Conservation (phyloP, 1,139 yeast genomes). For the Eremothecium gossypii region DNA sequence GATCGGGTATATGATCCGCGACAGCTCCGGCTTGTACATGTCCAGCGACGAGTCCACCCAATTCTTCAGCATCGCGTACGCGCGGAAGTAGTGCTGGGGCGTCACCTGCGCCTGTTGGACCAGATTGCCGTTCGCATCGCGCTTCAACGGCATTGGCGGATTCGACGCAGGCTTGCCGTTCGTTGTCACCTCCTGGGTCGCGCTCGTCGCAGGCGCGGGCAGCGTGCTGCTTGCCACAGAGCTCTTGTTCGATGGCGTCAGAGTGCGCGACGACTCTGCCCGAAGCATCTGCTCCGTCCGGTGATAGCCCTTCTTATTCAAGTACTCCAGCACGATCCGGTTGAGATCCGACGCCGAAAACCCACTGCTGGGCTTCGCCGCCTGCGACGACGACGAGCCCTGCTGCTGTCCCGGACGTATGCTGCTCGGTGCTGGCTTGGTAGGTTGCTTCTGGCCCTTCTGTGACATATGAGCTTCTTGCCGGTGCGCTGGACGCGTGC, state of each 20-base stretch:
- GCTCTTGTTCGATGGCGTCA: conserved; percentile 41
- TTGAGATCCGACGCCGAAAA: conserved; percentile 74
- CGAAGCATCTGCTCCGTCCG: conserved; percentile 90
- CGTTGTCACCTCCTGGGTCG: conserved; percentile 3
- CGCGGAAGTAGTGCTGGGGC: conserved; percentile 65
- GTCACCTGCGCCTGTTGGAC: conserved; percentile 33
- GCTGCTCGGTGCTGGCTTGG: conserved; percentile 6
- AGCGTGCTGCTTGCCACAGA: conserved; percentile 23
- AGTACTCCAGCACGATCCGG: conserved; percentile 81
- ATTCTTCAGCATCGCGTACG: conserved; percentile 67
- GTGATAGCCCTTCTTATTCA: conserved; percentile 88
- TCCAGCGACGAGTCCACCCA: conserved; percentile 94
- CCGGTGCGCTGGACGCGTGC: not conserved
- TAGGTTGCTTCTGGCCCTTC: conserved; percentile 11
- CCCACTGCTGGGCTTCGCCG: conserved; percentile 9
- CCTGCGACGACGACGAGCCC: conserved; percentile 2
- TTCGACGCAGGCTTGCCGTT: conserved; percentile 34
- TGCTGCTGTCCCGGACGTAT: conserved; percentile 6
- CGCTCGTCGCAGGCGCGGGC: conserved; percentile 24
- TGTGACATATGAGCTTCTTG: conserved; percentile 8
- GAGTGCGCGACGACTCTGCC: conserved; percentile 71
- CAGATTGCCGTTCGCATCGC: conserved; percentile 33
- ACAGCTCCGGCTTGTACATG: conserved; percentile 80
- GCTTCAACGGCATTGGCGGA: conserved; percentile 31
- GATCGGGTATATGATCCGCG: conserved; percentile 77